These are phyloP conservation scores for Tetracladium maxilliforme DNA, from an alignment of 2,329 filamentous ascomycete genomes.

Conservation along the genomic window DNA sequence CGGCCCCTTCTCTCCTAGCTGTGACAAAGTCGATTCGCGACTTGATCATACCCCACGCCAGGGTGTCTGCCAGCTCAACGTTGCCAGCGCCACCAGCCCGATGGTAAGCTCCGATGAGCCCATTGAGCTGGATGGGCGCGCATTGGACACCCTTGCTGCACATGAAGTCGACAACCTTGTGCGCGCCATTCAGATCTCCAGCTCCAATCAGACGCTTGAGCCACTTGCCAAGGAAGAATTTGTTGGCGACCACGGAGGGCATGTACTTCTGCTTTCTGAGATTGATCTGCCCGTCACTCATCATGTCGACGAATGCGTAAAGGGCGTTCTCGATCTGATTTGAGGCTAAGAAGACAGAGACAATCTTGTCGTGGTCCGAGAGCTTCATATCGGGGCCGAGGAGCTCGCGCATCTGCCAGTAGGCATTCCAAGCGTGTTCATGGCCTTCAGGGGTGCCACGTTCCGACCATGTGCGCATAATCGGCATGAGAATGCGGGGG, in stretches of 20 bases:
- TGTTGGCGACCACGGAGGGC: slow-evolving; percentile 45
- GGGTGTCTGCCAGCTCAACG: slow-evolving; percentile 45
- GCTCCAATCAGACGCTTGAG: slow-evolving; percentile 68
- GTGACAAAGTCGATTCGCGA: slow-evolving; percentile 50
- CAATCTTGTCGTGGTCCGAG: slow-evolving; percentile 62
- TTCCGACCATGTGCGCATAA: slow-evolving; percentile 47
- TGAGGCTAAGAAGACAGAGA: slow-evolving; percentile 53
- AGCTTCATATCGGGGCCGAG: slow-evolving; percentile 49
- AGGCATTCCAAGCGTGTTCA: slow-evolving; percentile 50
- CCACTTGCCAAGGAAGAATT: slow-evolving; percentile 81
- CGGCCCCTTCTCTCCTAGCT: slow-evolving; percentile 19
- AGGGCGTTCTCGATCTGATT: slow-evolving; percentile 53
- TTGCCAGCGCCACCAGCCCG: slow-evolving; percentile 41
- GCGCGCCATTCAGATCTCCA: slow-evolving; percentile 55
- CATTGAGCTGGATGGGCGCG: slow-evolving; percentile 65
- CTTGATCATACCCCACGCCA: slow-evolving; percentile 67
- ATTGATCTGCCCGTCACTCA: slow-evolving; percentile 34
- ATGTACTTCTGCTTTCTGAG: slow-evolving; percentile 21
- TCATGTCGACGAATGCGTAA: slow-evolving; percentile 79
- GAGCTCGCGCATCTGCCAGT: slow-evolving; percentile 45
- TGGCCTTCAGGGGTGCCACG: slow-evolving; percentile 32
- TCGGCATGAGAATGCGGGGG: slow-evolving; percentile 43
- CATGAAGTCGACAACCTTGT: slow-evolving; percentile 64
- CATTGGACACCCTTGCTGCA: slow-evolving; percentile 51
- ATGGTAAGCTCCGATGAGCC: slow-evolving; percentile 66